Base-by-base conservation (phyloP, 176 grass and related monocot species). In the Pharus latifolius region DNA sequence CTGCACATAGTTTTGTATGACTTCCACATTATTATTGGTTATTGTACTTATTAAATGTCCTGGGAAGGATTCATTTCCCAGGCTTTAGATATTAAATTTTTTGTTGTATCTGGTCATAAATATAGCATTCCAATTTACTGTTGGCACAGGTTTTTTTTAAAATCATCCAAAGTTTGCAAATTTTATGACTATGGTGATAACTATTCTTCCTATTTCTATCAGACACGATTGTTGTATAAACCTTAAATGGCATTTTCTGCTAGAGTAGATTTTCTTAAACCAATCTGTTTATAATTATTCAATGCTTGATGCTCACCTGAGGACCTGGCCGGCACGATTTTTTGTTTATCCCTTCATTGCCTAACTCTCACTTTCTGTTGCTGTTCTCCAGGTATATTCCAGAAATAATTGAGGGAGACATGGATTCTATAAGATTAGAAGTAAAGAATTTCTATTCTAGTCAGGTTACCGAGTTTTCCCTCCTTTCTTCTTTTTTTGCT, bases 361-460 rank as follows among this genome's bases (percentile, higher is more conserved):
- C 4, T 72, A 56, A 49, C 48, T 29, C 13, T 72, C 44, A 56
- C 26, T 63, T 31, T 31, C 40, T 1, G 25, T 47, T 72, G n/a
- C 6, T 84, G 0, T 51, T 78, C 29, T 86, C n/a, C 70, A 87
- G 80, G 54, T 84, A 91, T 68, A 16, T 80, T 69, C 88, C 88
- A 48, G 67, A 91, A 56, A 62, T 84, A 70, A 84, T 91, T 27
- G 81, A 78, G 74, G 88, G 88, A 57, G 88, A 87, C 44, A 91
- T 91, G 88, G 88, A 91, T 73, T 91, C 88, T 38, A 87, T 87
- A 67, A 87, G 84, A 71, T 76, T 71, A 46, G 88, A 91, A 83
- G 88, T 91, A 37, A 70, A 83, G 70, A 60, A 69, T 48, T 91
- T 84, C 77, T 91, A 91, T 60, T 84, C 80, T 53, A 59, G 47